Evolutionary conservation across 441 rosid genomes (phyloP), one percentile per base, ranked within the genome.

Genomic region (Raphanus hybrid): DNA sequence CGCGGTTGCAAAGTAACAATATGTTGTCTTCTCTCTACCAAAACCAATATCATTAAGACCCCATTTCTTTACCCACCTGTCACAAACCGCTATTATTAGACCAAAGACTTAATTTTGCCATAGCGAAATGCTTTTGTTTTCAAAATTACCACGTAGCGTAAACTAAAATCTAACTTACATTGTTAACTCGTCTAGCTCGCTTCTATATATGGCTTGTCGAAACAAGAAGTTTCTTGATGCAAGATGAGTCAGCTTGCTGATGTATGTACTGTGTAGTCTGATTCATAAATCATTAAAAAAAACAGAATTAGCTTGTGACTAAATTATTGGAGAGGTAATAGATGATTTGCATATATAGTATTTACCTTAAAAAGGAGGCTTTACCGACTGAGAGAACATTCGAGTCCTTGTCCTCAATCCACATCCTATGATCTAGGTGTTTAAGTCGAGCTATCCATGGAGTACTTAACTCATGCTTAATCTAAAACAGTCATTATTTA

Each of bases 1-100:
- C 10, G 85, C 78, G 8, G 68, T n/a, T 3, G 91, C 92, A 41
- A 88, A 90, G 79, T 89, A 90, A 69, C 90, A 85, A 57, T 90
- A 87, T 2, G 69, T 64, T 1, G 90, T 85, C 77, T 82, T 89
- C 73, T 90, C 95, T 54, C 92, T 71, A 29, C 88, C 88, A 70
- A 90, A 90, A 72, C 92, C 90, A 84, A 89, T 84, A 2, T 87
- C 81, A 20, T 48, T 35, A 15, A 90, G 86, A 6, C 91, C 91
- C 72, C 71, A 78, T 7, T 54, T 74, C 71, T 32, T 79, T 1
- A 87, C 82, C 92, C 92, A 90, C 69, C 92, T 90, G 67, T 71
- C 6, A 10, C 69, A 78, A 14, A 63, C 11, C 26, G 6, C 27
- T 63, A 26, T 50, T 67, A 64, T 7, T 69, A 58, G 54, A 37